Conservation (phyloP, 2,329 filamentous ascomycete species). For the Cordyceps militaris region DNA sequence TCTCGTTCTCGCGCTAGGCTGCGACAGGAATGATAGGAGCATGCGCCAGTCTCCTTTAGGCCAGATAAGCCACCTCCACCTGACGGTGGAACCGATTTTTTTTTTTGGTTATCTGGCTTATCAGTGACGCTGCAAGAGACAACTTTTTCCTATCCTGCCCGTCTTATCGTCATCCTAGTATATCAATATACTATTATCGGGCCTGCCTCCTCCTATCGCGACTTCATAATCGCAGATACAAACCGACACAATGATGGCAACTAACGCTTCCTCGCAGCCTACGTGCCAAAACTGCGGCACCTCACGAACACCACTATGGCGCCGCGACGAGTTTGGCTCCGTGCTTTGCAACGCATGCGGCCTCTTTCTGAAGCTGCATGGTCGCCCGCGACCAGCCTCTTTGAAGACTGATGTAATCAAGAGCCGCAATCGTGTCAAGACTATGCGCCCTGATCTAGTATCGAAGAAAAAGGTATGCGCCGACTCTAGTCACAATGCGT, state of each 20-base stretch:
- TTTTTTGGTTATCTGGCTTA: constrained; percentile 25
- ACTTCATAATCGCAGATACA: constrained; percentile 23
- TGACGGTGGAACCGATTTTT: constrained; percentile 8
- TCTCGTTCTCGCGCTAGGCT: background rate
- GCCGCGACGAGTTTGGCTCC: constrained; percentile 88
- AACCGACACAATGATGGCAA: constrained; percentile 42
- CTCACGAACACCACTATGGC: constrained; percentile 93
- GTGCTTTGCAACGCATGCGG: constrained; percentile 98
- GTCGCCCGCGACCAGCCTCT: constrained; percentile 84
- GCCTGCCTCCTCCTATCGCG: constrained; percentile 19
- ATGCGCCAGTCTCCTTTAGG: background rate
- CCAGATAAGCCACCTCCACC: constrained; percentile 11
- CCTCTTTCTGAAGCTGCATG: constrained; percentile 93
- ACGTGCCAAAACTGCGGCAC: constrained; percentile 95
- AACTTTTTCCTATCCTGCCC: constrained; percentile 28
- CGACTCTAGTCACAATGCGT: background rate
- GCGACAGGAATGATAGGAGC: constrained; percentile 5
- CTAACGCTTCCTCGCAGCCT: constrained; percentile 68
- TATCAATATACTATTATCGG: constrained; percentile 21
- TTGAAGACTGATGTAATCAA: constrained; percentile 99
- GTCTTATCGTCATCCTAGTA: constrained; percentile 33
- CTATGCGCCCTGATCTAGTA: constrained; percentile 65
- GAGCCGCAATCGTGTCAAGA: constrained; percentile 96
- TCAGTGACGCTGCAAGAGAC: constrained; percentile 26
- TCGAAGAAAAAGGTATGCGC: constrained; percentile 72